Base-by-base conservation (phyloP, 139 green algal genomes). In the Yamagishiella unicocca region DNA sequence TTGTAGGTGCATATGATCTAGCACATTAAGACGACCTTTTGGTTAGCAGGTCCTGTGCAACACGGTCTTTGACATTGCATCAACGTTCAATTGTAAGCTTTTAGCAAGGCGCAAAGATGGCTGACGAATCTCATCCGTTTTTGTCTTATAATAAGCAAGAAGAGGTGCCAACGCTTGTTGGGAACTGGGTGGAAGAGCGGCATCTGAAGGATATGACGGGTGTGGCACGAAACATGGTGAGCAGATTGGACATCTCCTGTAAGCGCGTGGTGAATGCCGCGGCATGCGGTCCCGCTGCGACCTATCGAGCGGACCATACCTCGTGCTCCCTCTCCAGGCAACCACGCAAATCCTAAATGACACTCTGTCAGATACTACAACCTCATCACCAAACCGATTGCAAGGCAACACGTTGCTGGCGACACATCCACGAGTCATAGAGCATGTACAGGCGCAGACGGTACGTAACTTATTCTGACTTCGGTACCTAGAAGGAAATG, bases 121-220 rank as follows among this genome's bases (percentile, higher is more conserved):
- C 81, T 0, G 58, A 87, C 2, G 81, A 87, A 19, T 27, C 22
- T 25, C 80, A 86, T 35, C 80, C 81, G 4, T 87, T 58, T 19
- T 7, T 45, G 21, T 40, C 29, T 7, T 87, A 87, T 33, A 87
- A 87, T 38, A 87, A 87, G 81, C 27, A 38, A n/a, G 81, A 87
- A 46, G 66, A 87, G 25, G 66, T 55, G 12, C 64, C 66, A 1
- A 79, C 81, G 2, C 81, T 87, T 25, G 38, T 87, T 24, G 81
- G 81, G 5, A 87, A 87, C 81, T 87, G 81, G 81, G 64, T 79
- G 17, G 81, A 79, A 33, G 66, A 79, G 45, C 33, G 66, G 4
- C 14, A 79, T 8, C 45, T 77, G 14, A 79, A 78, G 25, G 66
- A 79, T 3, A 4, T 78, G n/a, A 79, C 66, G 0, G 64, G 81